Conservation (phyloP, 106 monocot genomes). For the Gastrodia elata region DNA sequence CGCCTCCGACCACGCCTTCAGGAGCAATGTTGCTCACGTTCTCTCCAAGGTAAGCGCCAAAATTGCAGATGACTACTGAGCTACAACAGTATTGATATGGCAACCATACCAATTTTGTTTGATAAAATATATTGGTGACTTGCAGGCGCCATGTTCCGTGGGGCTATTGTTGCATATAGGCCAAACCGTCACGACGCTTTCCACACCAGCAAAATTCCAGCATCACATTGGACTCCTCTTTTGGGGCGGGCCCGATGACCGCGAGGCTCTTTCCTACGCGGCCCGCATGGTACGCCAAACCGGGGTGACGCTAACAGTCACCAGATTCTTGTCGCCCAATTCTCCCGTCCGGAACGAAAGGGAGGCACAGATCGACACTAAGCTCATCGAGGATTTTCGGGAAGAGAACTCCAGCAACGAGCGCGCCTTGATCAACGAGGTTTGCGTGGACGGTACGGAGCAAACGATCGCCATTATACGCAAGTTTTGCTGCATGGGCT, state of each 20-base stretch:
- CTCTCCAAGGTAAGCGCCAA: slow-evolving; percentile 18
- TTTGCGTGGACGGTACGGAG: slow-evolving; percentile 33
- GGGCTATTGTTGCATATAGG: slow-evolving; percentile 22
- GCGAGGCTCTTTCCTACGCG: slow-evolving; percentile 30
- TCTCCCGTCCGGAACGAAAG: not conserved
- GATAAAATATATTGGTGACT: not conserved
- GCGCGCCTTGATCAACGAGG: slow-evolving; percentile 17
- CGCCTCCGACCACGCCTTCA: not conserved
- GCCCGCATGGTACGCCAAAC: slow-evolving; percentile 22
- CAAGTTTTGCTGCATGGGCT: slow-evolving; percentile 37
- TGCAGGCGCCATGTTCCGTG: slow-evolving; percentile 34
- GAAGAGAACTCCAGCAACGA: slow-evolving; percentile 12
- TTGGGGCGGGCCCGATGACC: slow-evolving; percentile 47
- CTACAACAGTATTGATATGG: too few species aligned
- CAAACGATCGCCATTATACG: slow-evolving; percentile 16
- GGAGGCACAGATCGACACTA: slow-evolving; percentile 10
- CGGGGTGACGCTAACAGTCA: slow-evolving; percentile 12
- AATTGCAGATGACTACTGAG: too few species aligned
- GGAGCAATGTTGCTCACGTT: slow-evolving; percentile 7
- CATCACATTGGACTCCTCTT: slow-evolving; percentile 31
- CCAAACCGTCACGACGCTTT: not conserved
- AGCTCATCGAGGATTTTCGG: slow-evolving; percentile 11
- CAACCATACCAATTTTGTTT: too few species aligned
- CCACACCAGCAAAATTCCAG: not conserved
- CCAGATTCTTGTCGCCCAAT: slow-evolving; percentile 6